These are phyloP conservation scores for Agaricus blazei DNA, from an alignment of 768 basidiomycete species.

Conservation along the genomic window DNA sequence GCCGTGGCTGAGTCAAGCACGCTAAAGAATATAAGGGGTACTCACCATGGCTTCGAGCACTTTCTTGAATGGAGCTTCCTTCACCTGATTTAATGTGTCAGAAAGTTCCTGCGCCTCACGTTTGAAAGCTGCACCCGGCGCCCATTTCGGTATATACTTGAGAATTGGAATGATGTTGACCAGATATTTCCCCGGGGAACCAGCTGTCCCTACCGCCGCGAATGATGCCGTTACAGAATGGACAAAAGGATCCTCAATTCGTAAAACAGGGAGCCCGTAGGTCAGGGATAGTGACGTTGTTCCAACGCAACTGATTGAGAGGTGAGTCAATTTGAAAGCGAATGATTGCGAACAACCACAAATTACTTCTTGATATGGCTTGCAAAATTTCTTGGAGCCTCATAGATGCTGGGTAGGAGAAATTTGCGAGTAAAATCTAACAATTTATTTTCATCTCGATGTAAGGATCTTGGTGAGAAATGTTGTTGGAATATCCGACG, in stretches of 20 bases:
- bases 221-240: not conserved
- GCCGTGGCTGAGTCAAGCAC: too few relatives aligned
- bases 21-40: not conserved
- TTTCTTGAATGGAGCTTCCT: not conserved
- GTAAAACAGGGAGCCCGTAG: not conserved
- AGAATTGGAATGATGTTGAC: slow-evolving; percentile 1
- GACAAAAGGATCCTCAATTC: not conserved
- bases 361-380: slow-evolving; percentile 6
- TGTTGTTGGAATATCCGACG: slow-evolving; percentile 22
- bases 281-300: not conserved
- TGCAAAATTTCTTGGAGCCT: slow-evolving; percentile 1
- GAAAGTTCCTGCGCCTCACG: not conserved
- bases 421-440: slow-evolving; percentile 4
- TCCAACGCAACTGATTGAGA: not conserved
- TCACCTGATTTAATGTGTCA: not conserved
- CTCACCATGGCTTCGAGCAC: not conserved
- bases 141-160: not conserved
- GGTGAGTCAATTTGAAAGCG: too few relatives aligned
- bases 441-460: not conserved
- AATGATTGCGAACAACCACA: too few relatives aligned
- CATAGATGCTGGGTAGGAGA: slow-evolving; percentile 2
- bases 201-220: not conserved
- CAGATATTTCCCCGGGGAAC: not conserved
- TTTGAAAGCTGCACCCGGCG: slow-evolving; percentile 1
- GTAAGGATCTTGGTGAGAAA: slow-evolving; percentile 10